Evolutionary conservation across 2,329 filamentous ascomycete species (phyloP).

Genomic region (Stagonosporopsis cucurbitacearum): DNA sequence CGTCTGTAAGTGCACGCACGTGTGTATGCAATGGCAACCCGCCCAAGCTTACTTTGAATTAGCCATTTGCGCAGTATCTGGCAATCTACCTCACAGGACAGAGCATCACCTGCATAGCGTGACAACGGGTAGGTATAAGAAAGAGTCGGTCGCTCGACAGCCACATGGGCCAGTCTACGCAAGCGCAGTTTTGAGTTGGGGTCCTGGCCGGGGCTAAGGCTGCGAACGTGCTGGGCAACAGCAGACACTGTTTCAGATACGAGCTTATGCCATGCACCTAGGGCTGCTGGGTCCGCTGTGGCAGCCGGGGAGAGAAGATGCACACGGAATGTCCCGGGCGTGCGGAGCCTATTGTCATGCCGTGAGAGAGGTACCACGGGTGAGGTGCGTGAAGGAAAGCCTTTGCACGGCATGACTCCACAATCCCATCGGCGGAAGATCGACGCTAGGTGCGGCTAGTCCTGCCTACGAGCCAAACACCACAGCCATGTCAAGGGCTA

Average conservation of each 20-base stretch:
- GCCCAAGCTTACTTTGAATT: constrained; percentile 17
- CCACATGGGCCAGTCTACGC: constrained; percentile 3
- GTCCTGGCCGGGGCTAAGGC: constrained; percentile 18
- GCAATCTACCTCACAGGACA: constrained; percentile 6
- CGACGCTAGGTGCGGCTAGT: constrained; percentile 6
- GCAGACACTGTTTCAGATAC: constrained; percentile 18
- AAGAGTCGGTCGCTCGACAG: constrained; percentile 4
- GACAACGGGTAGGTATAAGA: constrained; percentile 6
- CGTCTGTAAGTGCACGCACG: constrained; percentile 19
- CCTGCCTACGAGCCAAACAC: constrained; percentile 7
- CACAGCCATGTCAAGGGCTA: neutral
- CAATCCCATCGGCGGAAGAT: constrained; percentile 9
- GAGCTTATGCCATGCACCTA: constrained; percentile 13
- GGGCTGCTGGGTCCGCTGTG: constrained; percentile 5
- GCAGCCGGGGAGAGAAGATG: constrained; percentile 7
- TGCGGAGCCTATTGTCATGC: constrained; percentile 7
- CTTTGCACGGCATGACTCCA: constrained; percentile 17
- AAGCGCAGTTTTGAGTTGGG: constrained; percentile 19
- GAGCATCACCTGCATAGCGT: constrained; percentile 6
- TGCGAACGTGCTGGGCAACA: constrained; percentile 18
- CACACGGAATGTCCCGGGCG: neutral
- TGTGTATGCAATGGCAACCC: constrained; percentile 7
- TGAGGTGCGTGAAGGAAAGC: constrained; percentile 11
- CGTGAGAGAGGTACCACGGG: constrained; percentile 4
- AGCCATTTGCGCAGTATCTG: constrained; percentile 13